Percentiles rank a stretch among this genome's conserved stretches.
phyloP scores from a whole-genome alignment of 2,329 filamentous ascomycete species.

The Sporothrix euskadiensis region DNA sequence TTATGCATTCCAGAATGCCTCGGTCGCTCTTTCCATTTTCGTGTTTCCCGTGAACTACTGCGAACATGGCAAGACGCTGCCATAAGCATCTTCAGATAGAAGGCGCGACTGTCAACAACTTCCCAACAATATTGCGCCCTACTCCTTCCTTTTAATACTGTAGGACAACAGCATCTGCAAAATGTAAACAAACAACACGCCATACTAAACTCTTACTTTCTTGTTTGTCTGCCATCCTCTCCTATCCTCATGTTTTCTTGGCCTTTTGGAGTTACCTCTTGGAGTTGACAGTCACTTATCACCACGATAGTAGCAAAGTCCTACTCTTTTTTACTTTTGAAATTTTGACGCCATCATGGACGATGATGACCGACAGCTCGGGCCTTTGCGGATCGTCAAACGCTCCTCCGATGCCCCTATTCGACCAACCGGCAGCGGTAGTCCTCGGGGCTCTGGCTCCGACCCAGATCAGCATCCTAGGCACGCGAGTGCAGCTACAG shows the following conservation, averaged over 20 bases:
- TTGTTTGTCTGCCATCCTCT: not conserved
- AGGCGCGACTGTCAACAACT: not conserved
- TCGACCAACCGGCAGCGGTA: not conserved
- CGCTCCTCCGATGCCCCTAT: not conserved
- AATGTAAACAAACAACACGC: slow-evolving; percentile 16
- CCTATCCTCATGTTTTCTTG: not conserved
- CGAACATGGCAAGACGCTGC: not conserved
- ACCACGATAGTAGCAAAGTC: not conserved
- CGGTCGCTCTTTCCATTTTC: not conserved
- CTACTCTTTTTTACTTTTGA: not conserved
- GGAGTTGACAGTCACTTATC: not conserved
- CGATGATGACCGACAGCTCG: slow-evolving; percentile 23
- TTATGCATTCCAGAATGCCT: not conserved
- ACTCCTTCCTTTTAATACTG: not conserved
- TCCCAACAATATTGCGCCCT: not conserved
- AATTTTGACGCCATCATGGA: not conserved
- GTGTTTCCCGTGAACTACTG: not conserved
- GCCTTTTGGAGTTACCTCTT: slow-evolving; percentile 13
- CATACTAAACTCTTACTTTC: too few relatives aligned
- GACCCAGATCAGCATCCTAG: not conserved
- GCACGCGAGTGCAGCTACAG: slow-evolving; percentile 34
- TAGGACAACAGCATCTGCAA: not conserved
- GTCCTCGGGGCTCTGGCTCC: not conserved
- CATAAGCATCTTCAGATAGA: not conserved
- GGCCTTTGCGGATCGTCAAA: slow-evolving; percentile 34